Conservation (phyloP, 2,329 filamentous ascomycete species). For the Colletotrichum limetticola region DNA sequence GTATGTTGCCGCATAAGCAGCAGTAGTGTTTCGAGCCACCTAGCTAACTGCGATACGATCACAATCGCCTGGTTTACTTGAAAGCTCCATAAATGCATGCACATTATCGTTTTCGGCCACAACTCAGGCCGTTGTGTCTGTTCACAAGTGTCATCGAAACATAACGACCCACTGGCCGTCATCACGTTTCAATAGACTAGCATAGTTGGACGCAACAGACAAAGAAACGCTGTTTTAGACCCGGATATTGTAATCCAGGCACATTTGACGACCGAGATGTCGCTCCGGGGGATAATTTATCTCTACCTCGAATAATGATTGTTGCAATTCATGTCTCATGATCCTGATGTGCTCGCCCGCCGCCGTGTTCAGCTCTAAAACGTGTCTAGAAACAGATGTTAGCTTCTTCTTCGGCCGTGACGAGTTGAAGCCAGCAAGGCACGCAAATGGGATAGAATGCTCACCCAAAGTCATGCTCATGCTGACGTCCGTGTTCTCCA, state of each 20-base stretch:
- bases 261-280: background rate
- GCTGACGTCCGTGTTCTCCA: slow-evolving; percentile 88
- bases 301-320: slow-evolving; percentile 28
- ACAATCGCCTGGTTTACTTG: too few species aligned
- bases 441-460: slow-evolving; percentile 40
- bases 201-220: background rate
- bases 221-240: background rate
- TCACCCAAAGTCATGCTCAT: slow-evolving; percentile 79
- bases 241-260: slow-evolving; percentile 21
- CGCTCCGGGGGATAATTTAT: slow-evolving; percentile 16
- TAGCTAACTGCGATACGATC: background rate
- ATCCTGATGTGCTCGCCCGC: slow-evolving; percentile 20
- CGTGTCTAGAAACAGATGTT: slow-evolving; percentile 23
- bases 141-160: background rate
- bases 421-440: background rate
- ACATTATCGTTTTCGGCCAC: background rate
- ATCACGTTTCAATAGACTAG: background rate
- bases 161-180: background rate
- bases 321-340: slow-evolving; percentile 35
- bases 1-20: background rate
- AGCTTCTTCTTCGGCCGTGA: background rate
- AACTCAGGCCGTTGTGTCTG: background rate
- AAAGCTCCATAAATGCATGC: background rate
- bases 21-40: background rate
- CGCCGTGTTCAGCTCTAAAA: slow-evolving; percentile 21